phyloP scores from a whole-genome alignment of 768 basidiomycete species.

The Boletus edulis region DNA sequence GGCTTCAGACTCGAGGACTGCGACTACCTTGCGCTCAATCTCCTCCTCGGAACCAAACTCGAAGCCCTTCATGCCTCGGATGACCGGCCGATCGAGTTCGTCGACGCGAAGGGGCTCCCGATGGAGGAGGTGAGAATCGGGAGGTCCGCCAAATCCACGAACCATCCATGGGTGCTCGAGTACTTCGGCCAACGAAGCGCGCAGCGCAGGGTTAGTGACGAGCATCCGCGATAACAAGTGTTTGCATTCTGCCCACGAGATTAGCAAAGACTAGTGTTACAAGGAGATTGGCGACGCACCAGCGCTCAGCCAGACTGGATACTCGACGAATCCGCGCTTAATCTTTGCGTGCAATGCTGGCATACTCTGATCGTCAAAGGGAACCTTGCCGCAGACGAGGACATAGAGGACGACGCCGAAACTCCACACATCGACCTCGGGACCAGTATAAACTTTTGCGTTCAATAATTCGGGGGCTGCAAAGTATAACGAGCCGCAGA shows the following conservation, averaged over 20 bases:
- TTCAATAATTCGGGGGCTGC: constrained; percentile 97
- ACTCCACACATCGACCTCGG: constrained; percentile 98
- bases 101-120: constrained; percentile 87
- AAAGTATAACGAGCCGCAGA: constrained; percentile 98
- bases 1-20: constrained; percentile 72
- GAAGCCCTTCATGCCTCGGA: constrained; percentile 92
- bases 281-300: constrained; percentile 48
- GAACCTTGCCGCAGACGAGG: constrained; percentile 97
- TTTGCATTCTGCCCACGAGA: constrained; percentile 76
- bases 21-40: constrained; percentile 69
- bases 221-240: constrained; percentile 92
- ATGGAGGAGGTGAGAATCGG: constrained; percentile 81
- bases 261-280: constrained; percentile 6
- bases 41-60: constrained; percentile 92
- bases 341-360: constrained; percentile 99
- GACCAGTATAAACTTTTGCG: constrained; percentile 94
- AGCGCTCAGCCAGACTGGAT: constrained; percentile 93
- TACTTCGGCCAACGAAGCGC: constrained; percentile 83
- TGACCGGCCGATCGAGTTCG: constrained; percentile 83
- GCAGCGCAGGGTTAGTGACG: constrained; percentile 84
- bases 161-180: constrained; percentile 90
- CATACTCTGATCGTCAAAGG: constrained; percentile 99
- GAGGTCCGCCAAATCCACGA: constrained; percentile 78
- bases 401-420: constrained; percentile 98
- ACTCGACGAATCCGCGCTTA: constrained; percentile 95